These are phyloP conservation scores for Multifurca ochricompacta DNA, from an alignment of 768 basidiomycete genomes.

Conservation along the genomic window DNA sequence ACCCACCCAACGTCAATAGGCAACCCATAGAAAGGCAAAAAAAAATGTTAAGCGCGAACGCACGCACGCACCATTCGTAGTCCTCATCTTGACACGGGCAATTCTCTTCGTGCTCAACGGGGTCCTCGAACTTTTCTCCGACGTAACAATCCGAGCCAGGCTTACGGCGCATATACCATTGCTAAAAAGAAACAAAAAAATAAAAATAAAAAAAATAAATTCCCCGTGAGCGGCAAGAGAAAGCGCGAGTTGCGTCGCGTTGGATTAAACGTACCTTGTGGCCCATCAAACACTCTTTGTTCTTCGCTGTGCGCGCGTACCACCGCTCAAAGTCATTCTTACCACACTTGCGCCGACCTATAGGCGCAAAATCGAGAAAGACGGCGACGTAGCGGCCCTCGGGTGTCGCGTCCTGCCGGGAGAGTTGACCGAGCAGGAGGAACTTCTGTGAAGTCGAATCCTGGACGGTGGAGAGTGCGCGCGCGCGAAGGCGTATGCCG, in stretches of 20 bases:
- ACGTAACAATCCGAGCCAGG: constrained; percentile 80
- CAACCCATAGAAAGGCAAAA: background rate
- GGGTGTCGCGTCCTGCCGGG: constrained; percentile 46
- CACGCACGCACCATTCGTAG: constrained; percentile 76
- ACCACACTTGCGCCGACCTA: constrained; percentile 60
- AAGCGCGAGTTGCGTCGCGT: no score
- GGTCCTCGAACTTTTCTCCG: constrained; percentile 83
- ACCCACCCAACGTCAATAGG: constrained; percentile 5
- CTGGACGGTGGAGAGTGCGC: constrained; percentile 78
- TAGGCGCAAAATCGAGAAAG: constrained; percentile 74
- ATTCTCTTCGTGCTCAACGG: constrained; percentile 70
- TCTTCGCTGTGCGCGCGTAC: constrained; percentile 64
- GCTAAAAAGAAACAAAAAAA: no score
- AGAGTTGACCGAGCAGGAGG: constrained; percentile 73
- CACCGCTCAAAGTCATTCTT: constrained; percentile 76
- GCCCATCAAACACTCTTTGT: constrained; percentile 84
- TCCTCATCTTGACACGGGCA: constrained; percentile 84
- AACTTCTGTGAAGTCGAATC: constrained; percentile 98
- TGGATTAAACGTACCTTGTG: no score
- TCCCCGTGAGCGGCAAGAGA: no score
- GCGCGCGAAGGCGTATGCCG: constrained; percentile 61
- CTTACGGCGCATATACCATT: constrained; percentile 91
- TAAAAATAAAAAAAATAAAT: no score
- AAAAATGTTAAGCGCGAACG: background rate
- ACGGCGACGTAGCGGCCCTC: constrained; percentile 62